These are phyloP conservation scores for Aegilops umbellulata DNA, from an alignment of 176 grass and related monocot species.

Conservation along the genomic window DNA sequence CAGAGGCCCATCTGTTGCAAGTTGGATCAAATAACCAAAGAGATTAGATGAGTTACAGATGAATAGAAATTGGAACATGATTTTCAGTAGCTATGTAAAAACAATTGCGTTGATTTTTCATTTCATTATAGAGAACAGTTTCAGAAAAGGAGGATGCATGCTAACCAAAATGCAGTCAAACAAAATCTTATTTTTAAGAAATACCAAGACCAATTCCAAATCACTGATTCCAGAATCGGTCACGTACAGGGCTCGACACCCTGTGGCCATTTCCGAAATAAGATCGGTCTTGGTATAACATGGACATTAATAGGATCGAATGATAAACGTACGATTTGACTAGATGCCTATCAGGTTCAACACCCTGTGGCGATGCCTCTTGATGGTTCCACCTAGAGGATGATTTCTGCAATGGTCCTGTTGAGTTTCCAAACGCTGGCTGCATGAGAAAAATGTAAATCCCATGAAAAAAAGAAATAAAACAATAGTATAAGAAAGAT, in stretches of 20 bases:
- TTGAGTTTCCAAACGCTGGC: slow-evolving; percentile 28
- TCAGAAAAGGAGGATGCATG: neutral
- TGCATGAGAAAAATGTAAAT: slow-evolving; percentile 13
- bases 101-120: neutral
- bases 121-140: slow-evolving; percentile 17
- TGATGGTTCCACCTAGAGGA: slow-evolving; percentile 32
- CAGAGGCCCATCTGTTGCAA: slow-evolving; percentile 6
- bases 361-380: neutral
- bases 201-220: slow-evolving; percentile 9
- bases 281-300: too few species aligned
- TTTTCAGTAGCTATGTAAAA: neutral
- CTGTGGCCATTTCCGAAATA: too few species aligned
- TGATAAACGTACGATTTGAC: slow-evolving; percentile 51
- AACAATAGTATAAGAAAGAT: slow-evolving; percentile 1
- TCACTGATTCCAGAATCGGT: too few species aligned
- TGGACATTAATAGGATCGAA: neutral
- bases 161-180: neutral
- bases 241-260: too few species aligned
- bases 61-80: too few species aligned
- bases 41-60: neutral
- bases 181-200: slow-evolving; percentile 7
- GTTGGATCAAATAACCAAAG: slow-evolving; percentile 21
- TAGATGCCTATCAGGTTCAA: slow-evolving; percentile 29
- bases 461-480: neutral
- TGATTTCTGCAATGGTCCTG: slow-evolving; percentile 24